Evolutionary conservation across 108 stramenopile species (phyloP), one percentile per base, ranked within the genome.

Genomic region (Fragilariopsis cylindrus): DNA sequence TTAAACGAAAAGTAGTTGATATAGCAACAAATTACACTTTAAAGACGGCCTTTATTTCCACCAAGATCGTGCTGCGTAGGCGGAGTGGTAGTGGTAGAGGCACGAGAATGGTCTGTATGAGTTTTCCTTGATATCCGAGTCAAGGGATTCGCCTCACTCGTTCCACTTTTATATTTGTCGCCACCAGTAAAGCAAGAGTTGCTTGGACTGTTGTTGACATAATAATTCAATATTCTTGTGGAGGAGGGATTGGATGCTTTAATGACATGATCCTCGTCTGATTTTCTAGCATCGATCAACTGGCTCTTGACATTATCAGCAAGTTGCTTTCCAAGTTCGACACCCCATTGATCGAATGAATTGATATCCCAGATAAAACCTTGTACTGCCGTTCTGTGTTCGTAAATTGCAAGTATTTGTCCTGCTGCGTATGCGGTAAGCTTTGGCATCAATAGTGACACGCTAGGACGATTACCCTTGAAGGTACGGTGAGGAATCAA

Each of bases 271-370:
- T 83, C 69, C 19, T 85, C 84, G 40, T 43, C 43, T 3, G 1
- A 42, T 48, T 84, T 72, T 52, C 94, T 76, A 42, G 89, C 95
- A 30, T 88, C 73, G 54, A 85, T 62, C 70, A 96, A 66, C 43
- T 93, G 85, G 9, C 78, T 78, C 79, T 90, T 91, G 16, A 95
- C 87, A 60, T 92, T 91, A 53, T 88, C 83, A 8, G 99, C 99
- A n/a, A 99, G 85, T 76, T 96, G 94, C 88, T 99, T 99, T 49
- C 99, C 99, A 9, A 99, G 94, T 81, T 99, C 97, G 8, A 99
- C 99, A 30, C 99, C 99, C 97, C 97, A 99, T 80, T 99, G 99
- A 82, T 99, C 99, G 73, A 98, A 99, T n/a, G 94, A 95, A 74
- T 98, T 98, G 56, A 99, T 83, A 76, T 96, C 97, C 99, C 99